Conservation (phyloP, 208 protist species). For the Crithidia brevicula region DNA sequence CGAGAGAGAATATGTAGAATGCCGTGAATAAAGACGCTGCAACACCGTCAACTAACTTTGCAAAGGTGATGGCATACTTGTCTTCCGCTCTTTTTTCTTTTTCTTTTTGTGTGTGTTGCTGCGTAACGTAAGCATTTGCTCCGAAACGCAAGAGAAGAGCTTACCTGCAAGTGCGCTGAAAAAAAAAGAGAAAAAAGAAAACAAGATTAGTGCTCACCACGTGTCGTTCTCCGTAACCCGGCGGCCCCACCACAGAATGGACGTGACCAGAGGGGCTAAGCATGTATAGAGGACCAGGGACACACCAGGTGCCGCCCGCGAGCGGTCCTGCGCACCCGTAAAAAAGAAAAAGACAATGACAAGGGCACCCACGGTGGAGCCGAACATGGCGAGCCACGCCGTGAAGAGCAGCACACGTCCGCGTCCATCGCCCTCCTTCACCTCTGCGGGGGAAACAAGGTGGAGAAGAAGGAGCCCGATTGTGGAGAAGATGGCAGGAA, state of each 20-base stretch:
- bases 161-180: no score
- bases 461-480: constrained; percentile 68
- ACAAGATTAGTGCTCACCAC: no score
- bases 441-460: constrained; percentile 56
- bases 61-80: no score
- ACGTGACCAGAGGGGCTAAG: constrained; percentile 54
- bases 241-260: constrained; percentile 75
- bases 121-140: no score
- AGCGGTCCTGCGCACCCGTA: constrained; percentile 46
- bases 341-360: constrained; percentile 54
- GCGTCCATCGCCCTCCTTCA: constrained; percentile 55
- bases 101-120: no score
- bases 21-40: no score
- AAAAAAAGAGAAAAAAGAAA: no score
- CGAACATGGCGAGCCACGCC: constrained; percentile 73
- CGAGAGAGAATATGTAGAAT: no score
- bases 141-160: no score
- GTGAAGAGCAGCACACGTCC: constrained; percentile 74
- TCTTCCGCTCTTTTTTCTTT: no score
- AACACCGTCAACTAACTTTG: no score
- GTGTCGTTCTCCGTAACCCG: constrained; percentile 32
- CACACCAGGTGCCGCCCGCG: constrained; percentile 53
- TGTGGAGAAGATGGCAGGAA: constrained; percentile 74
- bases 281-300: constrained; percentile 66
- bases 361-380: constrained; percentile 60